Percentiles rank a stretch among this genome's conserved stretches.
Evolutionary conservation across 257 asterid genomes (phyloP).

Genomic region (Solanum verrucosum): DNA sequence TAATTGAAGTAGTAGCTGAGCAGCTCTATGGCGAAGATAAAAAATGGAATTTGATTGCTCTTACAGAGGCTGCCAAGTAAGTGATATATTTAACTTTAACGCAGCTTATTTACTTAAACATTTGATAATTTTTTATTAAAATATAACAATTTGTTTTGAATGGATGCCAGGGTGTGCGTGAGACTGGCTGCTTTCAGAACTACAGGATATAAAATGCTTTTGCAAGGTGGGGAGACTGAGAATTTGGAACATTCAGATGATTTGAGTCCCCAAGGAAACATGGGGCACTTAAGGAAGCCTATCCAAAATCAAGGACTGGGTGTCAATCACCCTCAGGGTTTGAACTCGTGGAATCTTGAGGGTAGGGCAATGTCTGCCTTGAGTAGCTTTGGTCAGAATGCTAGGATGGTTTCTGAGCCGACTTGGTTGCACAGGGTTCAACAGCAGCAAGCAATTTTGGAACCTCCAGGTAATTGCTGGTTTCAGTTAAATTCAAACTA

Average conservation of each 20-base stretch:
- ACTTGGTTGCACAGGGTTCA: constrained; percentile 74
- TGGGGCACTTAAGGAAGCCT: constrained; percentile 18
- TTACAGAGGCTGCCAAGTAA: constrained; percentile 78
- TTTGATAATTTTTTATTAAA: not conserved
- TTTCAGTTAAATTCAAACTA: not conserved
- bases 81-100: not conserved
- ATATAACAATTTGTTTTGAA: constrained; percentile 4
- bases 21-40: constrained; percentile 71
- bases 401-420: constrained; percentile 59
- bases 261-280: constrained; percentile 19
- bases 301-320: constrained; percentile 28
- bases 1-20: constrained; percentile 88
- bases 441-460: constrained; percentile 58
- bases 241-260: constrained; percentile 30
- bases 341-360: constrained; percentile 49
- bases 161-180: constrained; percentile 55
- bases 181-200: constrained; percentile 54
- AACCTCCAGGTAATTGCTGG: constrained; percentile 41
- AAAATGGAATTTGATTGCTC: constrained; percentile 84
- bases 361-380: constrained; percentile 94
- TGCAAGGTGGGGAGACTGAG: constrained; percentile 80
- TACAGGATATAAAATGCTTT: constrained; percentile 85
- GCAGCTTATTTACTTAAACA: not conserved
- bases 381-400: constrained; percentile 73
- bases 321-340: constrained; percentile 30